Evolutionary conservation across 2,329 filamentous ascomycete species (phyloP), one percentile per base, ranked within the genome.

Genomic region (Moelleriella libera): DNA sequence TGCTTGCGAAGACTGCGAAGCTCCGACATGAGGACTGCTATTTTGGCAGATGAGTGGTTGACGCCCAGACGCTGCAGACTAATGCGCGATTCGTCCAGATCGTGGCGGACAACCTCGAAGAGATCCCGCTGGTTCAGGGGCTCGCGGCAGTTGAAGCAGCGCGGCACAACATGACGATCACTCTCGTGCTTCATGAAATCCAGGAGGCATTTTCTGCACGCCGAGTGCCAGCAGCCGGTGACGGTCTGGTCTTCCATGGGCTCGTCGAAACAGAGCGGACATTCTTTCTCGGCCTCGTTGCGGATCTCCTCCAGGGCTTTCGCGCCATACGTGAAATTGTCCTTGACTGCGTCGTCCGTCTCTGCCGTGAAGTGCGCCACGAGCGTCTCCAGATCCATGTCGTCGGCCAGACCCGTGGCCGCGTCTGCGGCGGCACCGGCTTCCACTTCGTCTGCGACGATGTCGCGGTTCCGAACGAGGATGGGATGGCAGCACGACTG

Each of bases 201-300:
- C 2, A 94, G 69, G n/a, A 97, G 68, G 57, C 92, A 98, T 52
- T 86, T 83, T 65, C 92, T 95, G 69, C 92, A 98, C 1, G 92
- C 89, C 34, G 87, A 94, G 63, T 98, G 92, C 88, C 92, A 98
- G 65, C 92, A 98, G 0, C 88, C 87, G 0, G 92, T 97, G 1
- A 98, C 92, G 0, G 85, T 84, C 59, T 94, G 90, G 47, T 96
- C 85, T 41, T 87, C 78, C 88, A 97, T 97, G 4, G 89, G 88
- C 62, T 97, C 92, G 62, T 97, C 90, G 4, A 86, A 80, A 65
- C 92, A 98, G 46, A 98, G 85, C 0, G 92, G 90, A 57, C 92
- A 98, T 67, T 98, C 92, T 51, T 84, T 84, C 50, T 83, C 79
- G 0, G 85, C 82, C 58, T 97, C 90, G 47, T 86, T 85, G 54